Percentiles rank a stretch among this genome's conserved stretches.
Evolutionary conservation across 2,329 filamentous ascomycete species (phyloP).

Genomic region (Xylariaceae sp.): DNA sequence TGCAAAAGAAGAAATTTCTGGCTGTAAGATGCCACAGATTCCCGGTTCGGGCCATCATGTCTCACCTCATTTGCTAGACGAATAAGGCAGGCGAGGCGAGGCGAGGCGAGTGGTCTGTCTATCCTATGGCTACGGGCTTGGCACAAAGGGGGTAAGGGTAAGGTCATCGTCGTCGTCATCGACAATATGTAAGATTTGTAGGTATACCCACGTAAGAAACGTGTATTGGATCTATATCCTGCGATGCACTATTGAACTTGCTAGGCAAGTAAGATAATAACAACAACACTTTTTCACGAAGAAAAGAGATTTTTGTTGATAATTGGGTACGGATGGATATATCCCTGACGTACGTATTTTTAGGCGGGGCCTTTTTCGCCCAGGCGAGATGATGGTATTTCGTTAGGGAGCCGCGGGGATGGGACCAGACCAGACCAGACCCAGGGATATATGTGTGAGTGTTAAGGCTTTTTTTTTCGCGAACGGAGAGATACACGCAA

Average conservation of each 20-base stretch:
- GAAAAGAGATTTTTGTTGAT: background rate
- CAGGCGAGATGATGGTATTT: background rate
- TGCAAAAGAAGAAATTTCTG: background rate
- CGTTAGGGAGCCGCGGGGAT: background rate
- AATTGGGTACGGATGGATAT: no score
- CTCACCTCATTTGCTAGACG: constrained; percentile 10
- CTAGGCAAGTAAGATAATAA: background rate
- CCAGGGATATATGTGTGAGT: no score
- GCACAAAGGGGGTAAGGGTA: no score
- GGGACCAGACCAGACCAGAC: background rate
- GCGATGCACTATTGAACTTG: background rate
- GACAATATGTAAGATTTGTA: constrained; percentile 4
- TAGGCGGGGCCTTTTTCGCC: no score
- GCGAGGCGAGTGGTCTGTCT: background rate
- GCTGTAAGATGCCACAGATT: constrained; percentile 3
- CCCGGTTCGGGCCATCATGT: constrained; percentile 10
- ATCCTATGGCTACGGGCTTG: constrained; percentile 1
- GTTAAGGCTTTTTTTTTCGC: constrained; percentile 1
- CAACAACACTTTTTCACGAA: background rate
- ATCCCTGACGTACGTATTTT: no score
- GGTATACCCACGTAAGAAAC: constrained; percentile 7
- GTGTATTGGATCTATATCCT: constrained; percentile 5
- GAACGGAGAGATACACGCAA: background rate
- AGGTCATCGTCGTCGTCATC: background rate
- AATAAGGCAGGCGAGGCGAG: background rate